Evolutionary conservation across 2,329 filamentous ascomycete genomes (phyloP).

Genomic region (Pseudogymnoascus sp.): DNA sequence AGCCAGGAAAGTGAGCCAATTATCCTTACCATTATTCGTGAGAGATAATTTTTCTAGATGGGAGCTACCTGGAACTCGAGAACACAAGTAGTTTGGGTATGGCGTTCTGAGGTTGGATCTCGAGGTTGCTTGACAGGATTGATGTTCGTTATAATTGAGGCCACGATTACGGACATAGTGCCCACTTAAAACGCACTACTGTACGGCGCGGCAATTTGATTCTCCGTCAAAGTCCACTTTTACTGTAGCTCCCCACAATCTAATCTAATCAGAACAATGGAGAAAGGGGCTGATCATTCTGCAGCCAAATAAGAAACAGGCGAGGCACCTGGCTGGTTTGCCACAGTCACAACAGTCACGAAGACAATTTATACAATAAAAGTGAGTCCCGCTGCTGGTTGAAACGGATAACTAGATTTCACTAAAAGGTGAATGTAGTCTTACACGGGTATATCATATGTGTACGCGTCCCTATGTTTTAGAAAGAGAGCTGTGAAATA

Average conservation of each 20-base stretch:
- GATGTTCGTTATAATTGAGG: conserved; percentile 11
- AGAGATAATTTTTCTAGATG: background rate
- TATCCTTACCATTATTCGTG: background rate
- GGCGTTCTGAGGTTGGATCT: conserved; percentile 5
- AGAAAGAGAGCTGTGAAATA: conserved; percentile 10
- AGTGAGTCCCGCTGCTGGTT: background rate
- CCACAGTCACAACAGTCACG: background rate
- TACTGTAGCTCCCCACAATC: conserved; percentile 8
- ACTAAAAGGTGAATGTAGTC: conserved; percentile 4
- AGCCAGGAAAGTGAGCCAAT: conserved; percentile 2
- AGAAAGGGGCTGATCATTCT: conserved; percentile 4
- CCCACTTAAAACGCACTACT: conserved; percentile 9
- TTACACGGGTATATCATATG: conserved; percentile 13
- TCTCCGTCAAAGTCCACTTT: conserved; percentile 1
- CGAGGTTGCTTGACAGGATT: background rate
- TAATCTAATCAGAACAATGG: conserved; percentile 8
- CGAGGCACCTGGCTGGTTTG: background rate
- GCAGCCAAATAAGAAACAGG: background rate
- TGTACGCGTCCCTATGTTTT: conserved; percentile 11
- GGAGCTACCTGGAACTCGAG: conserved; percentile 1
- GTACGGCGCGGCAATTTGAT: background rate
- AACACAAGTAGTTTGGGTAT: conserved; percentile 1
- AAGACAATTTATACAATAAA: background rate
- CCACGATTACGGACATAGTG: conserved; percentile 11
- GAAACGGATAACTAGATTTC: conserved; percentile 7